A percentile compares a stretch with the other conserved stretches of the same genome.
Evolutionary conservation across 2,329 filamentous ascomycete genomes (phyloP).

Genomic region (Cladosporium sp.): DNA sequence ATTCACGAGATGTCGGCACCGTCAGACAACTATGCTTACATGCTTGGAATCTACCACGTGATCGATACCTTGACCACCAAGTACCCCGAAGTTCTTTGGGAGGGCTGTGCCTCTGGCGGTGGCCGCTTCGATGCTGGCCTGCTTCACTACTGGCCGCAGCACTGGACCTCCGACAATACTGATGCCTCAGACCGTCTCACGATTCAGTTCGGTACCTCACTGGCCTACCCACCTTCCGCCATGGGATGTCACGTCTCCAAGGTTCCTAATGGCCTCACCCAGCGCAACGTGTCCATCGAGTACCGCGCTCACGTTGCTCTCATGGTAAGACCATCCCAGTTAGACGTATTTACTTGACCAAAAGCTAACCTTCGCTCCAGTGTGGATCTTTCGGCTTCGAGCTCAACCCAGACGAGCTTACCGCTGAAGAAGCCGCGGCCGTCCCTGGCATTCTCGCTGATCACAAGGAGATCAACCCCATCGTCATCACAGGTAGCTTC

Average conservation of each 20-base stretch:
- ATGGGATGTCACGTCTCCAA: slow-evolving; percentile 65
- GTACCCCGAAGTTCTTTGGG: slow-evolving; percentile 61
- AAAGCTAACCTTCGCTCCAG: background rate
- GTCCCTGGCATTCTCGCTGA: slow-evolving; percentile 53
- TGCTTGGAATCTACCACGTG: slow-evolving; percentile 60
- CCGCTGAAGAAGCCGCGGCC: slow-evolving; percentile 47
- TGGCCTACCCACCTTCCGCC: slow-evolving; percentile 58
- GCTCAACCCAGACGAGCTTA: slow-evolving; percentile 53
- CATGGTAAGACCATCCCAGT: slow-evolving; percentile 40
- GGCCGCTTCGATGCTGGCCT: slow-evolving; percentile 57
- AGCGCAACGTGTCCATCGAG: slow-evolving; percentile 51
- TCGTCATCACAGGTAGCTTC: slow-evolving; percentile 56
- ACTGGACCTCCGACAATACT: slow-evolving; percentile 64
- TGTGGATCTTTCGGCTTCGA: slow-evolving; percentile 64
- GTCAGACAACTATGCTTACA: slow-evolving; percentile 54
- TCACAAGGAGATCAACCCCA: slow-evolving; percentile 55
- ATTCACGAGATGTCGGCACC: slow-evolving; percentile 58
- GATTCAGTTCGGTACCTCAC: slow-evolving; percentile 61
- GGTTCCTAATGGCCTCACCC: slow-evolving; percentile 56
- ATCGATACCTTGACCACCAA: slow-evolving; percentile 56
- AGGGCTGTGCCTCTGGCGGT: slow-evolving; percentile 63
- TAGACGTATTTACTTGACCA: background rate
- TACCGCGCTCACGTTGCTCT: slow-evolving; percentile 65
- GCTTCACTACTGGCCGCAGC: slow-evolving; percentile 36
- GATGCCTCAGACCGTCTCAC: slow-evolving; percentile 58